A percentile compares a stretch with the other conserved stretches of the same genome.
Evolutionary conservation across 1,284 basidiomycete genomes (phyloP).

Genomic region (Cutaneotrichosporon cutaneum): DNA sequence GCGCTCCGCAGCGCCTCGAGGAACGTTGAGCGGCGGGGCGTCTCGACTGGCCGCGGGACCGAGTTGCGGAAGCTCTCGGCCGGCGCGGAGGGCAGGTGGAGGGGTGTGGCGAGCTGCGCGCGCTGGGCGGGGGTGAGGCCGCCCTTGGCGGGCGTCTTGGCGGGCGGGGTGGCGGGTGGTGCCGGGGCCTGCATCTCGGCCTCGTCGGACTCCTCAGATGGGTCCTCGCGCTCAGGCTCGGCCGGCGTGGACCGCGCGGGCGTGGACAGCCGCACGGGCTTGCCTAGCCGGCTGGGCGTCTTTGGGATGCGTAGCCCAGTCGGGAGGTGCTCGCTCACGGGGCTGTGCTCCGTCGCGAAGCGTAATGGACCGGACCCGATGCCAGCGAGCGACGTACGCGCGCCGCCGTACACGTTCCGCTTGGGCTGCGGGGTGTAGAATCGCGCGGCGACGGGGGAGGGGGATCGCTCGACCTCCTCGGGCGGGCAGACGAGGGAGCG

Average conservation of each 20-base stretch:
- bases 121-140: slow-evolving; percentile 16
- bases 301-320: slow-evolving; percentile 12
- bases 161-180: not conserved
- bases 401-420: slow-evolving; percentile 18
- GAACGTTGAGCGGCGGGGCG: slow-evolving; percentile 39
- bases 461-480: not conserved
- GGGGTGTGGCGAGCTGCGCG: slow-evolving; percentile 38
- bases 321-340: not conserved
- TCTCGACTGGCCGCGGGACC: slow-evolving; percentile 6
- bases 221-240: slow-evolving; percentile 4
- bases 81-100: slow-evolving; percentile 32
- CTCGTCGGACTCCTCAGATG: not conserved
- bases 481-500: not conserved
- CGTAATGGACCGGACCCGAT: slow-evolving; percentile 26
- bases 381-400: slow-evolving; percentile 25
- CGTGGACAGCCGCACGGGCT: slow-evolving; percentile 8
- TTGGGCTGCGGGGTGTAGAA: slow-evolving; percentile 44
- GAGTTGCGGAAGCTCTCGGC: not conserved
- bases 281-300: slow-evolving; percentile 21
- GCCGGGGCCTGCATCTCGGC: too few species aligned
- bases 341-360: slow-evolving; percentile 1
- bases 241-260: not conserved
- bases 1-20: slow-evolving; percentile 23
- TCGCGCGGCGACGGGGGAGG: slow-evolving; percentile 6
- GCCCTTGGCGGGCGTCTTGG: slow-evolving; percentile 1